Conservation (phyloP, 495 filamentous ascomycete genomes). For the Cercophora samala region DNA sequence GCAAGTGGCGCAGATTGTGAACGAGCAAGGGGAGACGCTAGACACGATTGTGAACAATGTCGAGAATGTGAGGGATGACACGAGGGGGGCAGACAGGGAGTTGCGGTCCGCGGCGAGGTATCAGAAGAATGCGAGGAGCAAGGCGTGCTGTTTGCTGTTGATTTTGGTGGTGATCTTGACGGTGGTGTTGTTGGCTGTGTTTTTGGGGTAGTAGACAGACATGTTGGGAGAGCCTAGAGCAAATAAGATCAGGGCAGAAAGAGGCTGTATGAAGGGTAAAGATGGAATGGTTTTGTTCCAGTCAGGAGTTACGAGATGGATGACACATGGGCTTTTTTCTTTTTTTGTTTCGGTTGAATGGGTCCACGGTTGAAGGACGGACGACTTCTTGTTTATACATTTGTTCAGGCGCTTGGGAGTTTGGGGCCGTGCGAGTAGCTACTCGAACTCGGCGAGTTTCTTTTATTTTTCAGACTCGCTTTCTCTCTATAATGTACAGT, state of each 20-base stretch:
- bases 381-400: background rate
- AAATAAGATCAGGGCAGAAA: too few relatives aligned
- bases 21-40: conserved; percentile 84
- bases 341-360: background rate
- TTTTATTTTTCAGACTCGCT: background rate
- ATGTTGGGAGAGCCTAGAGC: too few relatives aligned
- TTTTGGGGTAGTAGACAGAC: conserved; percentile 64
- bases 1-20: conserved; percentile 94
- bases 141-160: conserved; percentile 88
- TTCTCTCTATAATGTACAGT: background rate
- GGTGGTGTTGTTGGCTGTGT: conserved; percentile 82
- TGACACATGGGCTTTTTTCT: too few relatives aligned
- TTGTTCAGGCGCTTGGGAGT: background rate
- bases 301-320: background rate
- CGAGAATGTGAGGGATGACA: conserved; percentile 71
- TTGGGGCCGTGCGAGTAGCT: background rate
- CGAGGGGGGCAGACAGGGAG: conserved; percentile 79
- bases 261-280: background rate
- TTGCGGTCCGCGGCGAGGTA: conserved; percentile 77
- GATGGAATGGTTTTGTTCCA: background rate
- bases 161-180: conserved; percentile 84
- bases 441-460: too few relatives aligned
- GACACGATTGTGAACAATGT: conserved; percentile 89
- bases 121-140: conserved; percentile 89
- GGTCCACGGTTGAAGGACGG: background rate